Evolutionary conservation across 1,139 yeast species (phyloP).

Genomic region (Taphrina pruni): DNA sequence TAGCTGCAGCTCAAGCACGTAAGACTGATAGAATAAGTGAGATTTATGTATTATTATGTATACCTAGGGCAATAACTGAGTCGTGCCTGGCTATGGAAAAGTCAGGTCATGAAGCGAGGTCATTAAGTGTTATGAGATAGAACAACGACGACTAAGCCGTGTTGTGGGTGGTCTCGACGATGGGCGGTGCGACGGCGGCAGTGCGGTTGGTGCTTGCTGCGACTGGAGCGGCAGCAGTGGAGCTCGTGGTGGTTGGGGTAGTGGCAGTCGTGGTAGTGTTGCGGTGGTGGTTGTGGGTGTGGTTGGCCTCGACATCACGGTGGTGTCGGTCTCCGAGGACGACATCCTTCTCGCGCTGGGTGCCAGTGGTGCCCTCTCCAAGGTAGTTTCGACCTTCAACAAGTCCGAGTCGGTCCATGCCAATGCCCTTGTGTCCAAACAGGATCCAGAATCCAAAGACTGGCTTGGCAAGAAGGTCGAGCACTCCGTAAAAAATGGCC

Average conservation of each 20-base stretch:
- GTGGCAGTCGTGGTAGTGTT: constrained; percentile 1
- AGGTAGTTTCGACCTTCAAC: constrained; percentile 31
- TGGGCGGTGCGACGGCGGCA: constrained; percentile 14
- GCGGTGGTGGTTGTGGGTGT: constrained; percentile 22
- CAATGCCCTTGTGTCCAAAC: constrained; percentile 35
- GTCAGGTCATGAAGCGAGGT: background rate
- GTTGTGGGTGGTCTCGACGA: constrained; percentile 14
- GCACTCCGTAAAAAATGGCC: constrained; percentile 64
- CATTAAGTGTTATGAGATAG: background rate
- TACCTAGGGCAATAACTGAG: background rate
- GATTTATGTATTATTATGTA: background rate
- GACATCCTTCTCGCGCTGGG: constrained; percentile 27
- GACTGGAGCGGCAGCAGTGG: constrained; percentile 1
- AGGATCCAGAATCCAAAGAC: constrained; percentile 42
- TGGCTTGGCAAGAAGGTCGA: constrained; percentile 54
- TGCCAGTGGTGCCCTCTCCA: constrained; percentile 22
- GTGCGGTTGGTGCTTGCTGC: background rate
- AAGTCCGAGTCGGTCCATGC: constrained; percentile 36
- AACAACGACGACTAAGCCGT: background rate
- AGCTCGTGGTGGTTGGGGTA: constrained; percentile 6
- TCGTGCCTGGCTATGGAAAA: background rate
- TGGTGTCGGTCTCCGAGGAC: constrained; percentile 28
- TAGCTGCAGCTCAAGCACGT: background rate
- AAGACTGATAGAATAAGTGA: background rate
- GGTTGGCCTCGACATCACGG: constrained; percentile 18